Evolutionary conservation across 1,139 yeast genomes (phyloP).

Genomic region (Hyphopichia khmerensis): DNA sequence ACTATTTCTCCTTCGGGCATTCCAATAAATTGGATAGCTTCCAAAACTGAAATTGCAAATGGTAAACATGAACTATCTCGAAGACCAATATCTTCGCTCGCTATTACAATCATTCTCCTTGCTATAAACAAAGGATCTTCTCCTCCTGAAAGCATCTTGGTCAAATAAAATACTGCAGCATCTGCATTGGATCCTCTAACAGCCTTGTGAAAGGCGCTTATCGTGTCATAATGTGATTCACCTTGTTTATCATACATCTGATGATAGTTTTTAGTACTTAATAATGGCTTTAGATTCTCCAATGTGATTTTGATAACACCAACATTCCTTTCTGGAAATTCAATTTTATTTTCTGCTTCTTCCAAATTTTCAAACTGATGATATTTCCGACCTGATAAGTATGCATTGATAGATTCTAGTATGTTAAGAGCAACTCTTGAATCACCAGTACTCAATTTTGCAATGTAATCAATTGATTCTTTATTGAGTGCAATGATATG

Average conservation of each 20-base stretch:
- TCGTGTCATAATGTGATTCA: conserved; percentile 90
- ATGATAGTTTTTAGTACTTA: conserved; percentile 44
- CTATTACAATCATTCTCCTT: conserved; percentile 87
- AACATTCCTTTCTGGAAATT: conserved; percentile 13
- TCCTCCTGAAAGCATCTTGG: conserved; percentile 85
- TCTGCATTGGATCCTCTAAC: conserved; percentile 86
- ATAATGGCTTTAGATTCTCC: conserved; percentile 38
- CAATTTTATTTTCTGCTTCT: conserved; percentile 17
- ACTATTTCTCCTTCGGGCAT: conserved; percentile 94
- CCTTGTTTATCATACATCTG: conserved; percentile 83
- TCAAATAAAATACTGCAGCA: conserved; percentile 85
- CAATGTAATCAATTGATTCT: conserved; percentile 67
- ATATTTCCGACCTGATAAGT: conserved; percentile 34
- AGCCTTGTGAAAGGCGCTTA: conserved; percentile 91
- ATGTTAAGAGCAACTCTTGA: conserved; percentile 80
- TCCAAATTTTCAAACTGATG: conserved; percentile 11
- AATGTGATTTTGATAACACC: conserved; percentile 33
- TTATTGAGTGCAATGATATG: conserved; percentile 52
- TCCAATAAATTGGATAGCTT: conserved; percentile 90
- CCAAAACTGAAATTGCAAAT: conserved; percentile 80
- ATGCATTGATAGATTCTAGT: conserved; percentile 53
- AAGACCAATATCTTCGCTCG: conserved; percentile 86
- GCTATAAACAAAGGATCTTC: conserved; percentile 94
- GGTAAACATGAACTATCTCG: conserved; percentile 84
- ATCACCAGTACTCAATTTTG: conserved; percentile 83